Evolutionary conservation across 768 basidiomycete species (phyloP).

Genomic region (Tricholoma saponaceum): DNA sequence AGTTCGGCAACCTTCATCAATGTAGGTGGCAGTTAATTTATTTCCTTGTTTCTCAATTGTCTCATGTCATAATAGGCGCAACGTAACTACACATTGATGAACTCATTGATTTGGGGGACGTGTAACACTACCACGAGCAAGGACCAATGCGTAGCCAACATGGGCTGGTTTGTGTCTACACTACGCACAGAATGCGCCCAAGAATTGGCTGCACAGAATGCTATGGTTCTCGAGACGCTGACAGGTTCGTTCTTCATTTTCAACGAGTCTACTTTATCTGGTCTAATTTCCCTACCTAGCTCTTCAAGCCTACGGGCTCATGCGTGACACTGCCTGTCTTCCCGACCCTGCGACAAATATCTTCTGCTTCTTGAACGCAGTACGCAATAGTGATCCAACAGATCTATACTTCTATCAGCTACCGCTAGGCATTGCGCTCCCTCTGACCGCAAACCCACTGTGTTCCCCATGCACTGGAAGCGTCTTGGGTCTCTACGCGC

Average conservation of each 20-base stretch:
- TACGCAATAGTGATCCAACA: conserved; percentile 48
- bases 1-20: conserved; percentile 50
- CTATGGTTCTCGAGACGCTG: conserved; percentile 49
- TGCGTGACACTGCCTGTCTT: conserved; percentile 60
- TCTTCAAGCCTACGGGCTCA: conserved; percentile 57
- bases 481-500: conserved; percentile 52
- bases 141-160: conserved; percentile 59
- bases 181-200: conserved; percentile 47
- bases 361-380: conserved; percentile 75
- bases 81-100: conserved; percentile 55
- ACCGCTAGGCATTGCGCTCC: conserved; percentile 54
- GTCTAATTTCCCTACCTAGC: conserved; percentile 31
- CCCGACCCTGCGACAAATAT: conserved; percentile 50
- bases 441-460: conserved; percentile 42
- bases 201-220: conserved; percentile 53
- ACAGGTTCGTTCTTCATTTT: conserved; percentile 36
- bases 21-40: conserved; percentile 33
- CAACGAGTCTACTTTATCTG: not conserved
- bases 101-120: conserved; percentile 72
- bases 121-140: conserved; percentile 57
- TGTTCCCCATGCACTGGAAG: conserved; percentile 65
- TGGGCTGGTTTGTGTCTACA: conserved; percentile 55
- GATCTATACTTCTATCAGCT: conserved; percentile 74
- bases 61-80: conserved; percentile 46
- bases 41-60: not conserved